phyloP scores from a whole-genome alignment of 208 protist genomes.

The Zelonia costaricensis region DNA sequence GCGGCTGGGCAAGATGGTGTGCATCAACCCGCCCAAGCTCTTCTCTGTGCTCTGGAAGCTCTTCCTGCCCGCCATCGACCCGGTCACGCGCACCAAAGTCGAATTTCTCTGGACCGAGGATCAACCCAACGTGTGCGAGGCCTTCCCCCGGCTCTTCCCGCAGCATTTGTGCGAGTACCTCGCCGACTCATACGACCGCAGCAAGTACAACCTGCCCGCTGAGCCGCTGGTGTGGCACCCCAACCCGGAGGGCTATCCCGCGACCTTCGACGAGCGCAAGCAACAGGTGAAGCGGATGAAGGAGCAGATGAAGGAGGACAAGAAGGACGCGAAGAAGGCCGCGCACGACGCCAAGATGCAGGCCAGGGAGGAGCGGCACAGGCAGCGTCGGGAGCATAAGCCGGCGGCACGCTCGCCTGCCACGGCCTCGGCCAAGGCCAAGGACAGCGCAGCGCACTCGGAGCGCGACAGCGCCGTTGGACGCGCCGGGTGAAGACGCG shows the following conservation, averaged over 20 bases:
- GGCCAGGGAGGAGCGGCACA: conserved; percentile 6
- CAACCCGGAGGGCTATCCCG: conserved; percentile 39
- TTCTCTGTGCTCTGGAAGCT: conserved; percentile 83
- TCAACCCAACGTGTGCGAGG: conserved; percentile 52
- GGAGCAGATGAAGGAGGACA: conserved; percentile 29
- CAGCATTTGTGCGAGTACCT: conserved; percentile 52
- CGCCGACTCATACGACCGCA: conserved; percentile 71
- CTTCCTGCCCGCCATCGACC: conserved; percentile 71
- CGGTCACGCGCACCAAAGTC: conserved; percentile 78
- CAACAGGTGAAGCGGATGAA: conserved; percentile 37
- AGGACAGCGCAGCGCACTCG: not conserved
- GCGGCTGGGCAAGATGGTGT: conserved; percentile 79
- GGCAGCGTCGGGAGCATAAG: conserved; percentile 7
- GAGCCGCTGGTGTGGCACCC: conserved; percentile 63
- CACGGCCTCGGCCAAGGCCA: not conserved
- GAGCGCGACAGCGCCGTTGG: too few relatives aligned
- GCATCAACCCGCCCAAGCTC: conserved; percentile 75
- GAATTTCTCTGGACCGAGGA: conserved; percentile 76
- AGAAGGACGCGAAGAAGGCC: conserved; percentile 23
- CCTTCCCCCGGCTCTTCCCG: conserved; percentile 72
- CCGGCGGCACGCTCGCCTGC: not conserved
- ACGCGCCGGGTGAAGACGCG: not conserved
- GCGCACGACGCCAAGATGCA: conserved; percentile 29
- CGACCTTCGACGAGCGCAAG: conserved; percentile 39
- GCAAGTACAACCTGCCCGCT: conserved; percentile 51